phyloP scores from a whole-genome alignment of 2,329 filamentous ascomycete species.

The Metarhizium humberi region DNA sequence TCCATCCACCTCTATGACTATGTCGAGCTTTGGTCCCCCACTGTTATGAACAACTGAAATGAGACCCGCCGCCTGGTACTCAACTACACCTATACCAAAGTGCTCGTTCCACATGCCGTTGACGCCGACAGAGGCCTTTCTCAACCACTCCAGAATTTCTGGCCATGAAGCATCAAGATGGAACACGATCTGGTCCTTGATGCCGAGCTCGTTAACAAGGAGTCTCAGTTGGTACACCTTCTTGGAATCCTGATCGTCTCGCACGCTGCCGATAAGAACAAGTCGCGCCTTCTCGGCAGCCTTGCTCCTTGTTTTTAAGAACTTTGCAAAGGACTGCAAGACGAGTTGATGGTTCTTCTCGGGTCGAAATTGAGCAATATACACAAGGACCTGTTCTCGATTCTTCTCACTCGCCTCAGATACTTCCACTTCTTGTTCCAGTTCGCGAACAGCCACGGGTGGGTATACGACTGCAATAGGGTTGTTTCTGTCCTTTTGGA shows the following conservation, averaged over 20 bases:
- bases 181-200: slow-evolving; percentile 80
- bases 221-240: slow-evolving; percentile 82
- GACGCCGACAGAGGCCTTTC: slow-evolving; percentile 71
- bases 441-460: slow-evolving; percentile 79
- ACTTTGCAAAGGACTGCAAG: slow-evolving; percentile 72
- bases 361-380: slow-evolving; percentile 94
- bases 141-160: slow-evolving; percentile 71
- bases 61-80: slow-evolving; percentile 92
- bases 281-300: slow-evolving; percentile 53
- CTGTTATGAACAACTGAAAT: slow-evolving; percentile 90
- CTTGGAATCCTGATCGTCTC: slow-evolving; percentile 71
- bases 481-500: slow-evolving; percentile 32
- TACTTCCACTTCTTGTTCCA: slow-evolving; percentile 66
- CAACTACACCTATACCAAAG: slow-evolving; percentile 95
- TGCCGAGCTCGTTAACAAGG: slow-evolving; percentile 74
- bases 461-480: slow-evolving; percentile 77
- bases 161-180: slow-evolving; percentile 85
- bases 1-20: slow-evolving; percentile 74
- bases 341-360: slow-evolving; percentile 94
- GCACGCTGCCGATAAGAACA: slow-evolving; percentile 84
- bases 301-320: slow-evolving; percentile 47
- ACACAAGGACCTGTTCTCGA: slow-evolving; percentile 68
- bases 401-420: slow-evolving; percentile 57
- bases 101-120: slow-evolving; percentile 99
- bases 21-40: slow-evolving; percentile 87